Conservation (phyloP, 2,329 filamentous ascomycete genomes). For the Trichoderma arundinaceum region DNA sequence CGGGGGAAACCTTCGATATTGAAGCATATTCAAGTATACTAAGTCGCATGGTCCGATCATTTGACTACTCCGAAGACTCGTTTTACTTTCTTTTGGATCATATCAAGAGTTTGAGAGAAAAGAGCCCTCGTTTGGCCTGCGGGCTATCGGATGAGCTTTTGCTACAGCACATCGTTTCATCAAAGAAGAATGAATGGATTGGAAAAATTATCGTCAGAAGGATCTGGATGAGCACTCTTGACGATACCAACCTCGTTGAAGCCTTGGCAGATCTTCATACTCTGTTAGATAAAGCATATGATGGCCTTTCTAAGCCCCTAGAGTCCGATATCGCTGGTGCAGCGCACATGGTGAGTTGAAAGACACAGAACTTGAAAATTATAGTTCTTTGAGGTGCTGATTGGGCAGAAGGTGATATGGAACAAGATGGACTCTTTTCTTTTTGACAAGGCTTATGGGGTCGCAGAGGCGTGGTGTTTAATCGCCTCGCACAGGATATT, state of each 20-base stretch:
- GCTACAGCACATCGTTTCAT: slow-evolving; percentile 56
- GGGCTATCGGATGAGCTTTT: slow-evolving; percentile 69
- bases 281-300: slow-evolving; percentile 47
- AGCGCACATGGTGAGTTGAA: slow-evolving; percentile 64
- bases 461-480: slow-evolving; percentile 72
- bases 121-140: slow-evolving; percentile 55
- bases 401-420: slow-evolving; percentile 72
- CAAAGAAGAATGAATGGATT: slow-evolving; percentile 62
- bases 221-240: slow-evolving; percentile 66
- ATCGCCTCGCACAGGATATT: slow-evolving; percentile 72
- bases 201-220: slow-evolving; percentile 72
- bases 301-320: slow-evolving; percentile 55
- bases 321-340: slow-evolving; percentile 67
- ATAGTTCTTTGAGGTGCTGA: slow-evolving; percentile 8
- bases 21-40: slow-evolving; percentile 60
- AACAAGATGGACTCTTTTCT: slow-evolving; percentile 71
- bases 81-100: slow-evolving; percentile 72
- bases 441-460: slow-evolving; percentile 55
- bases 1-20: slow-evolving; percentile 55
- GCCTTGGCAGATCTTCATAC: slow-evolving; percentile 33
- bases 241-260: slow-evolving; percentile 44
- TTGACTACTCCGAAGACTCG: slow-evolving; percentile 65
- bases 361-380: background rate
- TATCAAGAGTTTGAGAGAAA: slow-evolving; percentile 67
- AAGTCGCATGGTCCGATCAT: slow-evolving; percentile 63